Evolutionary conservation across 148 eudicot species (phyloP), one percentile per base, ranked within the genome.

Genomic region (Fallopia convolvulus): DNA sequence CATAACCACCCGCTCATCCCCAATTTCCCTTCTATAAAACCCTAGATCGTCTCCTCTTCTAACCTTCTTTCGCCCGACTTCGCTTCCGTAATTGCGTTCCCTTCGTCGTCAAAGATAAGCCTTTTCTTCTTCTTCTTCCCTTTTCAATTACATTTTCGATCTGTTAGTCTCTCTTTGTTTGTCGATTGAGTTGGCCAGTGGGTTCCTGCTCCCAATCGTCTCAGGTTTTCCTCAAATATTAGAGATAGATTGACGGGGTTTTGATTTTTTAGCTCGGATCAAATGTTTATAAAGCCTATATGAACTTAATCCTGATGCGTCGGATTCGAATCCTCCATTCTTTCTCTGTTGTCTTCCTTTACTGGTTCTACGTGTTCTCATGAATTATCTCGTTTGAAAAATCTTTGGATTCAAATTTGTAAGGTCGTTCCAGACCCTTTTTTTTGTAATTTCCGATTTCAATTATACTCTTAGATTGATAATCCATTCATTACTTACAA

Each of bases 331-430:
- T 94, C 50, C 85, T 90, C 10, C 98, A 94, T 78, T 94, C 98
- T 2, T 94, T 92, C 77, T 94, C 98, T 2, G 96, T 92, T 72
- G 97, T 94, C 4, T 94, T 94, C 80, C 92, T 94, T 71, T 90
- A 94, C 86, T 90, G 95, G 95, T 94, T 94, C 73, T 90, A 92
- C 84, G 89, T 79, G 53, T 84, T 92, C 77, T 92, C 94, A 85
- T 93, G 90, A 89, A 84, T 52, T 79, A 44, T 55, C 81, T 77
- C 26, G 52, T 10, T 21, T 48, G 79, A 61, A 39, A 39, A 42
- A 42, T 14, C 76, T 9, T 13, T 74, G 8, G 41, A 74, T 47
- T 49, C 49, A 21, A 60, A 44, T 73, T 73, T 3, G 2, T 47
- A 20, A 49, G 40, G 18, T 23, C 41, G 46, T 33, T 50, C 48